These are phyloP conservation scores for Puccinia novopanici DNA, from an alignment of 1,284 basidiomycete genomes.

Conservation along the genomic window DNA sequence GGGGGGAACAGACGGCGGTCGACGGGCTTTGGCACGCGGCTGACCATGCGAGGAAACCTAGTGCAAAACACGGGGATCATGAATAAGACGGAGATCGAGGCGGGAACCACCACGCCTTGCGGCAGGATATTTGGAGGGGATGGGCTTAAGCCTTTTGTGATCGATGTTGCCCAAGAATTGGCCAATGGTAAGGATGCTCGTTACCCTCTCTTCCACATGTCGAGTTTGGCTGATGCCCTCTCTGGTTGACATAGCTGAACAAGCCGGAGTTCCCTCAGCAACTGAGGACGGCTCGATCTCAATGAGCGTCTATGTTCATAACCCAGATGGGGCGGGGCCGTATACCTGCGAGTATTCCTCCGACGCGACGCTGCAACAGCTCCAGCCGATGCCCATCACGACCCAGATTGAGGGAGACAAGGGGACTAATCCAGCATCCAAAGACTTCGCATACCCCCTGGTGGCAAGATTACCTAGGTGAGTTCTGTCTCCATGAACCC, in stretches of 20 bases:
- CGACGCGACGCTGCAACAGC: conserved; percentile 31
- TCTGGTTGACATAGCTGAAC: conserved; percentile 23
- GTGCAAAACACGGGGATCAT: conserved; percentile 50
- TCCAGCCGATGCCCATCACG: conserved; percentile 44
- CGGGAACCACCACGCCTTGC: conserved; percentile 30
- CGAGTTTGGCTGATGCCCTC: background rate
- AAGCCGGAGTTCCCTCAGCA: conserved; percentile 28
- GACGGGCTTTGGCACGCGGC: conserved; percentile 38
- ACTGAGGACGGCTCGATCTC: conserved; percentile 34
- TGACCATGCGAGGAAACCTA: conserved; percentile 40
- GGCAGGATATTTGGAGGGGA: conserved; percentile 49
- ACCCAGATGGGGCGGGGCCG: conserved; percentile 41
- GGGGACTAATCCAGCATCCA: conserved; percentile 38
- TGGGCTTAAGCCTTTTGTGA: conserved; percentile 32
- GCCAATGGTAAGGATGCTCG: conserved; percentile 14
- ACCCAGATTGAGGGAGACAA: conserved; percentile 46
- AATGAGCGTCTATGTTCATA: conserved; percentile 46
- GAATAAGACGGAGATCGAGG: conserved; percentile 14
- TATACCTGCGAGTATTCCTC: conserved; percentile 48
- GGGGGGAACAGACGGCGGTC: conserved; percentile 31
- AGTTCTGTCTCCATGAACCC: background rate
- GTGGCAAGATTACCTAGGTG: conserved; percentile 36
- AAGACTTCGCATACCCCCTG: conserved; percentile 50
- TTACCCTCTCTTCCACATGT: too few relatives aligned
- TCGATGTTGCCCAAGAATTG: conserved; percentile 45